Evolutionary conservation across 257 asterid genomes (phyloP), one percentile per base, ranked within the genome.

Genomic region (Nicotiana sylvestris): DNA sequence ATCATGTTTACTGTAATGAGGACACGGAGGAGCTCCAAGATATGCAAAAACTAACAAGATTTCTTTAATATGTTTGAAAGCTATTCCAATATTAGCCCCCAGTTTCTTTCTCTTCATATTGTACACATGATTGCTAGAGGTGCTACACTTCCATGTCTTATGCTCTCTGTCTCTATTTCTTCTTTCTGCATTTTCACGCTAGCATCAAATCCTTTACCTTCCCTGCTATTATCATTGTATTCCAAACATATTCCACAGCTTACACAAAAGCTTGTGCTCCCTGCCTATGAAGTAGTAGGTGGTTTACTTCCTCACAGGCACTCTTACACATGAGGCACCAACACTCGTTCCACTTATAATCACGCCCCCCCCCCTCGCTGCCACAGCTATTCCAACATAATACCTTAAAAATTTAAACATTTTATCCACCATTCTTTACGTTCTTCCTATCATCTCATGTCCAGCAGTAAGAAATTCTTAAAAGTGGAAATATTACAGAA

Each of bases 381-480:
- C 8, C 10, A 37, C 57, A 6, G 49, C n/a, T n/a, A n/a, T n/a
- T 69, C 6, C 10, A 69, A 39, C 57, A n/a, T 32, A 69, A 69
- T 25, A 39, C 57, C 78, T 39, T 39, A 69, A 69, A 10, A 33
- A 69, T n/a, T 39, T 69, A 69, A 21, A 32, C 77, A 39, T 69
- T 39, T 69, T 32, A 69, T 39, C 57, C 57, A 17, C 25, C 11
- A 43, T 70, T 43, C 78, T 43, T 70, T 70, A 12, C 11, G 12
- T 70, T 70, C 58, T 70, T 69, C 21, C 78, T 43, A 43, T 43
- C 60, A 46, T 70, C 78, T 70, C 33, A 70, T n/a, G 60, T 70
- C 56, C 78, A 21, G 12, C 35, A 70, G 27, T 43, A 21, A 43
- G n/a, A 70, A 70, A 70, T 10, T 70, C 58, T 43, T 70, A 21